phyloP scores from a whole-genome alignment of 805 yeast genomes.

The Scheffersomyces lignosus region DNA sequence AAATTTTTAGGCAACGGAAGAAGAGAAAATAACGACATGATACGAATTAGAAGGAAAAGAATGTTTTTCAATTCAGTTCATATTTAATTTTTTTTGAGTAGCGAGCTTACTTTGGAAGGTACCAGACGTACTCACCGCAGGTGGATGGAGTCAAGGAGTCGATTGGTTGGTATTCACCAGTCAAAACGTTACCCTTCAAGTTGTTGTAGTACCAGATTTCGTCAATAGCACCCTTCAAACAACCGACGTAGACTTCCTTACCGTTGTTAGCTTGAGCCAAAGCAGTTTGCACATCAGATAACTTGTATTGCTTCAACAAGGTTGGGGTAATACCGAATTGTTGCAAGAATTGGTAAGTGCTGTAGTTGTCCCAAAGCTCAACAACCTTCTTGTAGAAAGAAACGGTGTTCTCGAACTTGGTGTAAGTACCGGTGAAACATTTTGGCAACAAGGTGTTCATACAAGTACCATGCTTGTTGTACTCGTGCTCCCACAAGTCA shows the following conservation, averaged over 20 bases:
- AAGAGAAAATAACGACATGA: too few species aligned
- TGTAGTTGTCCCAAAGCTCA: constrained; percentile 28
- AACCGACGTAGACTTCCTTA: constrained; percentile 35
- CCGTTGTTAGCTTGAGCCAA: constrained; percentile 31
- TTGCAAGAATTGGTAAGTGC: constrained; percentile 36
- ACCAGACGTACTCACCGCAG: constrained; percentile 60
- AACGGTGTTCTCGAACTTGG: constrained; percentile 30
- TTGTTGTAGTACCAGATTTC: constrained; percentile 83
- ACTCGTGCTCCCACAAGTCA: constrained; percentile 43
- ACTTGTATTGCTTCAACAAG: constrained; percentile 30
- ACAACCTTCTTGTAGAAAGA: constrained; percentile 28
- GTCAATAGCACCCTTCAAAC: constrained; percentile 41
- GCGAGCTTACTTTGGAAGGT: constrained; percentile 10
- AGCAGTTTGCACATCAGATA: constrained; percentile 30
- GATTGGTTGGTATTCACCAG: constrained; percentile 54
- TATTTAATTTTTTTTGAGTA: too few species aligned
- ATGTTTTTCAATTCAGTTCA: too few species aligned
- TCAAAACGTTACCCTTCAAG: constrained; percentile 68
- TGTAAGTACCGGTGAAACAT: constrained; percentile 34
- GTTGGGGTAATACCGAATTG: constrained; percentile 39
- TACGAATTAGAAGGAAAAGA: too few species aligned
- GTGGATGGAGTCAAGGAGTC: constrained; percentile 55
- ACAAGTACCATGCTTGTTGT: constrained; percentile 46
- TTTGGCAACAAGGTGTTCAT: constrained; percentile 36
- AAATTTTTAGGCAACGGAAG: background rate